Base-by-base conservation (phyloP, 768 basidiomycete genomes). In the Tricholomella constricta region DNA sequence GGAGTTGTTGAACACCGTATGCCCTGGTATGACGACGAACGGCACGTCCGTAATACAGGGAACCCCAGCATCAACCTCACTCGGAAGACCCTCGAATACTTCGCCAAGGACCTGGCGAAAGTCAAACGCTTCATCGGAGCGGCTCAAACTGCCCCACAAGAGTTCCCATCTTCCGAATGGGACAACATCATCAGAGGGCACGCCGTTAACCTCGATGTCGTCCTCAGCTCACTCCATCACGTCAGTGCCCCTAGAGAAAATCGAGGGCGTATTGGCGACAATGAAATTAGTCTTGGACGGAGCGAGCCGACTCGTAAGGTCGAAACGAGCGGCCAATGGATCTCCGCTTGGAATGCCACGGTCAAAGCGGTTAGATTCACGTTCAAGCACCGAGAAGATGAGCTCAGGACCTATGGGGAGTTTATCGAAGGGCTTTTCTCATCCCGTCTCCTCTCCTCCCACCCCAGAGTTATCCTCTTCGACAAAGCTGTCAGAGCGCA, bases 401-500 rank as follows among this genome's bases (percentile, higher is more conserved):
- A 47, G 12, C 15, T 47, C 22, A 1, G 15, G 36, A 19, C 40
- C 29, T 49, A 56, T 46, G n/a, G 66, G 63, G 0, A 56, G 42
- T 38, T 7, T 34, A 2, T 70, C 58, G 48, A 47, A 51, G 27
- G 25, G 2, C 27, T 34, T 6, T 57, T 61, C 11, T 27, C 62
- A 3, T 54, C 62, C 15, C 58, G 55, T 19, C 12, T 35, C 4
- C 0, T 36, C 4, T 20, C 50, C 1, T 45, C 43, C 0, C 55
- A 58, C 41, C 22, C 41, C 3, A 12, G 32, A n/a, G 37, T 62
- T 34, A 59, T 61, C 41, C 43, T 52, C 19, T 59, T 53, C 25
- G 58, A 64, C 34, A 48, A 43, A 8, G 55, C 57, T 1, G 44
- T 61, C 29, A 38, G 58, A 9, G 61, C 47, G 26, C 29, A 36